Percentiles rank a stretch among this genome's conserved stretches.
Conservation (phyloP, 352 stramenopile species). For the Pythium phragmitis region DNA sequence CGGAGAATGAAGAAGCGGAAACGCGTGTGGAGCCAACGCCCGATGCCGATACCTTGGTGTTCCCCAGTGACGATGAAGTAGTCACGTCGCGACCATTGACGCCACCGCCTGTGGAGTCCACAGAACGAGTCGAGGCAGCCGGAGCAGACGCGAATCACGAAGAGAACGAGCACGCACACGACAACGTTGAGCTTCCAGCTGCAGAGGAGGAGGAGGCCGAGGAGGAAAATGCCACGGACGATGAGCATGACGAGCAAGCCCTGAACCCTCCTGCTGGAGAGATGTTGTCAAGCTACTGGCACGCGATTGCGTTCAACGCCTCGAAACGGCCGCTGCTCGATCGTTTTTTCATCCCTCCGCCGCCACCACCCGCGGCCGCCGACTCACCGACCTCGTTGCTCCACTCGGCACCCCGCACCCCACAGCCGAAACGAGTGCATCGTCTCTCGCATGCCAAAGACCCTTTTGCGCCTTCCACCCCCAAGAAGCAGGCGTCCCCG, state of each 20-base stretch:
- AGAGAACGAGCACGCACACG: not conserved
- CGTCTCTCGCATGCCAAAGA: slow-evolving; percentile 10
- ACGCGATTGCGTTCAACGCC: not conserved
- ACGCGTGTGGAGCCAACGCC: not conserved
- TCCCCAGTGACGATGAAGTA: no score
- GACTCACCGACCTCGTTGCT: not conserved
- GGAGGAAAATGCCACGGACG: not conserved
- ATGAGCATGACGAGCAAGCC: slow-evolving; percentile 1
- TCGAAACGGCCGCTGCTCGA: slow-evolving; percentile 4
- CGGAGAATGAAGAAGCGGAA: not conserved
- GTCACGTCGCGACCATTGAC: not conserved
- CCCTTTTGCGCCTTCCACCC: not conserved
- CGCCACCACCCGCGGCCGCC: not conserved
- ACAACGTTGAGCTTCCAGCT: not conserved
- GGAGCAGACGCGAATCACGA: not conserved
- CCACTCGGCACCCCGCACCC: not conserved
- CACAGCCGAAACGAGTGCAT: slow-evolving; percentile 9
- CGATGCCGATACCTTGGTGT: not conserved
- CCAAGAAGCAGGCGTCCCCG: not conserved
- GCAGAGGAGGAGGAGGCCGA: not conserved
- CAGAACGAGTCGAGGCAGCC: not conserved
- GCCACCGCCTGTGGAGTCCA: not conserved
- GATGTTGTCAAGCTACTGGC: slow-evolving; percentile 20
- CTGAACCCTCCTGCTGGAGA: not conserved
- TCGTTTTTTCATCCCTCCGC: slow-evolving; percentile 16